phyloP scores from a whole-genome alignment of 192 early-diverging fungal genomes.

The Gryganskiella cystojenkinii region DNA sequence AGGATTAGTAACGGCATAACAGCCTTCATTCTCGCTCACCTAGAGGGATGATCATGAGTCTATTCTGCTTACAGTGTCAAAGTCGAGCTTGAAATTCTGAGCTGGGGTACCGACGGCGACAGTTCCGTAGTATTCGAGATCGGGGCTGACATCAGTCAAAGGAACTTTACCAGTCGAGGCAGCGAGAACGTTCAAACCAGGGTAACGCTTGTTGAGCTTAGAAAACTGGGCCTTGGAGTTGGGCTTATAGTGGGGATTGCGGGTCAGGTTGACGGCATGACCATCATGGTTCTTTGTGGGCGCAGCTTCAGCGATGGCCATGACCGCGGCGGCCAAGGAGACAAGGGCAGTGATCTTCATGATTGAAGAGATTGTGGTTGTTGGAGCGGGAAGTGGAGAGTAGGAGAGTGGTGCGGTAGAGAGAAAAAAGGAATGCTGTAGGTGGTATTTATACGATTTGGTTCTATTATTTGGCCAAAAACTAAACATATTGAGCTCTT shows the following conservation, averaged over 20 bases:
- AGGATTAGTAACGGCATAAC: no score
- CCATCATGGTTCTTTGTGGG: neutral
- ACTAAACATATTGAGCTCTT: no score
- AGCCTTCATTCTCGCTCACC: no score
- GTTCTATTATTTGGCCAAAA: no score
- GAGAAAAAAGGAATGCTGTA: neutral
- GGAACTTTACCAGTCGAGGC: neutral
- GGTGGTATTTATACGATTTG: neutral
- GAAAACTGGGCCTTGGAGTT: neutral
- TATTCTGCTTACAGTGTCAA: constrained; percentile 62
- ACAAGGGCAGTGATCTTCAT: constrained; percentile 35
- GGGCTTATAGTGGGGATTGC: neutral
- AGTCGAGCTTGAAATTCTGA: constrained; percentile 66
- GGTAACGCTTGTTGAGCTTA: neutral
- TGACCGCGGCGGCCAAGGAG: constrained; percentile 18
- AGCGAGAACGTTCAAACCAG: neutral
- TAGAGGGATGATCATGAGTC: no score
- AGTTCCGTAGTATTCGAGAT: constrained; percentile 66
- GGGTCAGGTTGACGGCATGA: neutral
- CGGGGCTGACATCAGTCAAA: constrained; percentile 5
- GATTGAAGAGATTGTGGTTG: neutral
- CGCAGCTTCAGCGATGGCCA: constrained; percentile 11
- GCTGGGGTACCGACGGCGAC: constrained; percentile 73
- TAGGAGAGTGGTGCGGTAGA: neutral
- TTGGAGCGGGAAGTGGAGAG: no score